These are phyloP conservation scores for Eucalyptus curtisii DNA, from an alignment of 345 rosid genomes.

Conservation along the genomic window DNA sequence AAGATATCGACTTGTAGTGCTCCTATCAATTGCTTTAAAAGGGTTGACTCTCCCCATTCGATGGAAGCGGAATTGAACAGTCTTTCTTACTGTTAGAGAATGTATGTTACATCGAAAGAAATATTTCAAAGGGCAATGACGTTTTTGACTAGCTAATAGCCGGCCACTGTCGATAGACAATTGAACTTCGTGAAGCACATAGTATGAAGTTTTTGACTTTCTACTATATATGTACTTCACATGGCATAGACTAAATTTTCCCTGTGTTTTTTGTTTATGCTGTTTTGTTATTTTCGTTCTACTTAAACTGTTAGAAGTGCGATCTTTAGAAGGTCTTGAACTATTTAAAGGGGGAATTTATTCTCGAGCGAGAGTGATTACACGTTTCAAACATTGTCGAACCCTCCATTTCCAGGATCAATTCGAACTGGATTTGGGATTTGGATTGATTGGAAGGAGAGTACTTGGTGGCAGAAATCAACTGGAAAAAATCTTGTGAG, in stretches of 20 bases:
- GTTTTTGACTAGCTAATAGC: not conserved
- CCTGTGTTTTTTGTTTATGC: rapidly evolving
- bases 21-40: not conserved
- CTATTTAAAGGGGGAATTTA: not conserved
- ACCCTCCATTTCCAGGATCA: not conserved
- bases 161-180: rapidly evolving
- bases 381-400: not conserved
- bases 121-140: not conserved
- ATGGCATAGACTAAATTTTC: not conserved
- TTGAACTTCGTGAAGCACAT: not conserved
- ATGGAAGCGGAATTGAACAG: rapidly evolving
- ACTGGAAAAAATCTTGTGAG: not conserved
- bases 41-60: not conserved
- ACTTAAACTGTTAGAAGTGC: not conserved
- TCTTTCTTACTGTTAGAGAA: too few relatives aligned
- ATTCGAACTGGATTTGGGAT: not conserved
- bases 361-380: not conserved
- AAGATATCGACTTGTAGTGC: not conserved
- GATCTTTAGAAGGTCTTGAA: not conserved
- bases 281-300: rapidly evolving
- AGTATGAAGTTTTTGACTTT: not conserved
- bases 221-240: not conserved
- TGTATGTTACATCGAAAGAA: not conserved
- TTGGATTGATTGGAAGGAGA: not conserved
- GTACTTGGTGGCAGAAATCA: not conserved